Base-by-base conservation (phyloP, 2,329 filamentous ascomycete genomes). In the Annulohypoxylon truncatum region DNA sequence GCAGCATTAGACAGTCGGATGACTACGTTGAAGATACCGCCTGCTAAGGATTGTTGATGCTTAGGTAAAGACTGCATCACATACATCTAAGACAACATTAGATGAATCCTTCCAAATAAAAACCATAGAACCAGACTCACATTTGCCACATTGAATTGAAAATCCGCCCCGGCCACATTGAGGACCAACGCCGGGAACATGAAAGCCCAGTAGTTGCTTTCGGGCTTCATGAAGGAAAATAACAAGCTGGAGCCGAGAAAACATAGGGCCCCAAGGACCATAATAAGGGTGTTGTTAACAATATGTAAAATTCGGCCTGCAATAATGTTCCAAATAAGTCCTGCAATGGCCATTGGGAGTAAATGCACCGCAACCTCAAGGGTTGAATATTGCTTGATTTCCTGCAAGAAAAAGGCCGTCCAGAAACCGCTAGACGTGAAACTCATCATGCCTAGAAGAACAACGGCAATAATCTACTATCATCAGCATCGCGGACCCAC, bases 131-230 rank as follows among this genome's bases (percentile, higher is more conserved):
- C 29, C 18, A 2, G n/a, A 78, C 84, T 71, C 74, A 89, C 85
- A 71, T 92, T 92, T 2, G 87, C 85, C 20, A 92, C 89, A 64
- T 91, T 90, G 76, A 91, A 92, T 62, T 91, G 86, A 31, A 92
- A 85, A 73, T 92, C 90, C 0, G 89, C 89, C 0, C 90, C 90
- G 3, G 90, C 79, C 1, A 91, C 89, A 20, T 85, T 84, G 24
- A 92, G 76, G 4, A 88, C 77, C 38, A 91, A 77, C 0, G 84
- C 83, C 0, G 89, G 88, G 73, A 92, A 92, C 4, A 85, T 82
- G 64, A 90, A 87, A 0, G 84, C 84, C 89, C 89, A 92, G 74
- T 92, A 92, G 15, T 80, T 83, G 59, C 83, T 83, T 8, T 84
- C 80, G 1, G 82, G 74, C 38, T 80, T 77, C 71, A 90, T 87